Evolutionary conservation across 352 stramenopile genomes (phyloP), one percentile per base, ranked within the genome.

Genomic region (Pythium brachiatum): DNA sequence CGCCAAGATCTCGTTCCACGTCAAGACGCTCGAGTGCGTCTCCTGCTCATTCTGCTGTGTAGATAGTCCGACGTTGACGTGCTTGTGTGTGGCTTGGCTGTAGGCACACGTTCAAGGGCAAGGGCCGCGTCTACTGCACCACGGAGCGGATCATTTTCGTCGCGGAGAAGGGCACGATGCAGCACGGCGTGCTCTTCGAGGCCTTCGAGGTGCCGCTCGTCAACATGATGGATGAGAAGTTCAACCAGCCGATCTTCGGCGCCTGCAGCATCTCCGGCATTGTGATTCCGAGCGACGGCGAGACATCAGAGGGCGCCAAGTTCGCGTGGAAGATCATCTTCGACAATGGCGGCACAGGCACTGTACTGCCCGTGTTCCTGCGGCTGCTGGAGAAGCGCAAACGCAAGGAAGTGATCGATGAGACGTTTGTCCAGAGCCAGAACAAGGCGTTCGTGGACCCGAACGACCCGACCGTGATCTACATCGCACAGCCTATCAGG

Each of bases 221-320:
- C 20, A 75, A 81, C n/a, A 92, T 96, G 74, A 81, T 76, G 21
- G 77, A 92, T 32, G 85, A 95, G 52, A 96, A 95, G 62, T 96
- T 96, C 54, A 96, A 95, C 62, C 87, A 96, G 62, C 88, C 88
- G 34, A 95, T 95, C 57, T 96, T 96, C 53, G 88, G 88, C 13
- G 83, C 87, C 21, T 95, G 89, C 57, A 96, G 90, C 68, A 83
- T 96, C 57, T 90, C 81, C 16, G 87, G 87, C 1, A 61, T 90
- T 56, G 83, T 92, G 34, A 62, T 75, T 21, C 57, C 73, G 66
- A 71, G 43, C 16, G 69, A 72, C 38, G 64, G 60, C 2, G 73
- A 76, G 27, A 60, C 60, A 31, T 69, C 70, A 9, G 66, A 59
- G 4, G 61, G 62, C 12, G 68, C 54, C 15, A 79, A 75, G 32